Evolutionary conservation across 2,329 filamentous ascomycete genomes (phyloP).

Genomic region (Aspergillus neoniger): DNA sequence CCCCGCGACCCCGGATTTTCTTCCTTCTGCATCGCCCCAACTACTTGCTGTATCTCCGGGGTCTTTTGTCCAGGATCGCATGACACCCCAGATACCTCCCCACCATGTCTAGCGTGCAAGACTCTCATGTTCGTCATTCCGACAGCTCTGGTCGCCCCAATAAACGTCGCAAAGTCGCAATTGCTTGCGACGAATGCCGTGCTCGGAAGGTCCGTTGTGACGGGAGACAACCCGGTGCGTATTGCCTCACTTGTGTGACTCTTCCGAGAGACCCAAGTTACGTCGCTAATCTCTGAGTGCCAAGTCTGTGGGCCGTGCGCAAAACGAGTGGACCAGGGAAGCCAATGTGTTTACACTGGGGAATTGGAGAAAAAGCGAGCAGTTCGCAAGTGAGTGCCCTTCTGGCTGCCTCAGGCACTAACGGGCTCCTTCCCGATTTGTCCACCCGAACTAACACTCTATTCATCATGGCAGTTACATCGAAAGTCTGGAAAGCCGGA

Average conservation of each 20-base stretch:
- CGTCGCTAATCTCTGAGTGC: constrained; percentile 4
- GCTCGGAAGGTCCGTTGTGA: constrained; percentile 23
- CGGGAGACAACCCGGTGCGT: constrained; percentile 22
- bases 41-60: not conserved
- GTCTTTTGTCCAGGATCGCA: not conserved
- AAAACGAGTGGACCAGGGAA: constrained; percentile 21
- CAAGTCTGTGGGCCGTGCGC: constrained; percentile 35
- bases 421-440: not conserved
- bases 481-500: constrained; percentile 27
- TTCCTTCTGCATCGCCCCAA: not conserved
- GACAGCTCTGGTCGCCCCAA: not conserved
- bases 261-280: not conserved
- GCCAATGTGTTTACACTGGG: constrained; percentile 30
- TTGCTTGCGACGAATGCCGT: constrained; percentile 24
- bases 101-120: constrained; percentile 4
- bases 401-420: not conserved
- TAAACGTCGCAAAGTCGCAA: constrained; percentile 23
- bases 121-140: not conserved
- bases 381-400: constrained; percentile 22
- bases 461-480: constrained; percentile 29
- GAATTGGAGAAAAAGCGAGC: constrained; percentile 32
- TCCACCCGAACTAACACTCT: not conserved
- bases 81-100: not conserved
- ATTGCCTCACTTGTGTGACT: not conserved
- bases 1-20: constrained; percentile 1